Base-by-base conservation (phyloP, 441 rosid genomes). In the Metrosideros polymorpha region DNA sequence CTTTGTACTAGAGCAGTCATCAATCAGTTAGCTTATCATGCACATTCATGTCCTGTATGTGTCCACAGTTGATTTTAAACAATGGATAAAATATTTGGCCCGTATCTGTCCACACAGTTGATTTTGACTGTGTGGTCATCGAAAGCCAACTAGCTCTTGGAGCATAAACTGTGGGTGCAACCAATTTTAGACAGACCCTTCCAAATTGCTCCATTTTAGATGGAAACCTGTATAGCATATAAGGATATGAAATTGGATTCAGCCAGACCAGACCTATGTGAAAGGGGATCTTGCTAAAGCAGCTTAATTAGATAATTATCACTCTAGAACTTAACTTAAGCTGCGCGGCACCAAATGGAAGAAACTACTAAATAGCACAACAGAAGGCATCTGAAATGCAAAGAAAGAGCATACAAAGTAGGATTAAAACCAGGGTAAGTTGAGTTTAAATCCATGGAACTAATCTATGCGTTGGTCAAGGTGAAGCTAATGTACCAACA, bases 21-120 rank as follows among this genome's bases (percentile, higher is more conserved):
- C 24, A 52, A 52, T 18, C 54, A 52, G 54, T 52, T 52, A 52
- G 54, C 54, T 52, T 52, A 52, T 18, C 9, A 6, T 6, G 54
- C 24, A 52, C 8, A 52, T 18, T 6, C 54, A 52, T 52, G 24
- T n/a, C n/a, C n/a, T n/a, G n/a, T n/a, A n/a, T n/a, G n/a, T n/a
- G n/a, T n/a, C n/a, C n/a, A n/a, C n/a, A n/a, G n/a, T n/a, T n/a
- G n/a, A n/a, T n/a, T n/a, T n/a, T n/a, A 79, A 77, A 29, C 32
- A 76, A 71, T 22, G 27, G 29, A 52, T 35, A 59, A 84, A 59
- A 91, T 94, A 91, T 94, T 87, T 91, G 98, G 90, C 95, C 93
- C 94, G 94, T 95, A 93, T 93, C 95, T 93, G 94, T 94, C 98
- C 94, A 93, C 96, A 93, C 92, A 90, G 90, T 84, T 89, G 83